Percentiles rank a stretch among this genome's conserved stretches.
These are phyloP conservation scores for Arthroderma uncinatum DNA, from an alignment of 2,329 filamentous ascomycete genomes.

Conservation along the genomic window DNA sequence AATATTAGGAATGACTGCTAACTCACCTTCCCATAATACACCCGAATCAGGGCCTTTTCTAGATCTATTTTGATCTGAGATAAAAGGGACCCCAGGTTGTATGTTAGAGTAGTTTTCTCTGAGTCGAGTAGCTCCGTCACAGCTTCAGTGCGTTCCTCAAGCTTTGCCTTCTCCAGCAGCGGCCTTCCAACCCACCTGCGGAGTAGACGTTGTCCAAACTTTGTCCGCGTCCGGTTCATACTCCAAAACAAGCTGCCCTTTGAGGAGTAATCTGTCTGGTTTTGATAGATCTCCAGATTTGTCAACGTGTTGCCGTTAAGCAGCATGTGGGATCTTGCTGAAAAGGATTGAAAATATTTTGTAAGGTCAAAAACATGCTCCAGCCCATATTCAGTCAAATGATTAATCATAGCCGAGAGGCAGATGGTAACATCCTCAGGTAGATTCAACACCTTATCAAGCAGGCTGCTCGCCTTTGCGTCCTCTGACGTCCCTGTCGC, in stretches of 20 bases:
- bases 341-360: slow-evolving; percentile 95
- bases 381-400: slow-evolving; percentile 81
- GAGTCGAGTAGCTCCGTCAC: slow-evolving; percentile 74
- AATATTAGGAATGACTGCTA: neutral
- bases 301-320: slow-evolving; percentile 90
- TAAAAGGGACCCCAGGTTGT: slow-evolving; percentile 63
- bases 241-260: slow-evolving; percentile 94
- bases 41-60: slow-evolving; percentile 83
- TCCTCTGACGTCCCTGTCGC: slow-evolving; percentile 43
- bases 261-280: slow-evolving; percentile 73
- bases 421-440: slow-evolving; percentile 82
- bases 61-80: slow-evolving; percentile 65
- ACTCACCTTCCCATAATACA: slow-evolving; percentile 77
- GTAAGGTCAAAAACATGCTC: slow-evolving; percentile 94
- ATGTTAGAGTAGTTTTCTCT: slow-evolving; percentile 54
- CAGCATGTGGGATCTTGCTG: slow-evolving; percentile 86
- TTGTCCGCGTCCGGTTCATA: slow-evolving; percentile 80
- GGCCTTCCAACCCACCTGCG: slow-evolving; percentile 93
- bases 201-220: slow-evolving; percentile 75
- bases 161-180: slow-evolving; percentile 59
- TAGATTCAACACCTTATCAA: slow-evolving; percentile 77
- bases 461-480: slow-evolving; percentile 50
- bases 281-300: slow-evolving; percentile 90
- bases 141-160: slow-evolving; percentile 70
- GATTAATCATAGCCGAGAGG: slow-evolving; percentile 89